Percentiles rank a stretch among this genome's conserved stretches.
These are phyloP conservation scores for Nemania sp. DNA, from an alignment of 2,329 filamentous ascomycete genomes.

Conservation along the genomic window DNA sequence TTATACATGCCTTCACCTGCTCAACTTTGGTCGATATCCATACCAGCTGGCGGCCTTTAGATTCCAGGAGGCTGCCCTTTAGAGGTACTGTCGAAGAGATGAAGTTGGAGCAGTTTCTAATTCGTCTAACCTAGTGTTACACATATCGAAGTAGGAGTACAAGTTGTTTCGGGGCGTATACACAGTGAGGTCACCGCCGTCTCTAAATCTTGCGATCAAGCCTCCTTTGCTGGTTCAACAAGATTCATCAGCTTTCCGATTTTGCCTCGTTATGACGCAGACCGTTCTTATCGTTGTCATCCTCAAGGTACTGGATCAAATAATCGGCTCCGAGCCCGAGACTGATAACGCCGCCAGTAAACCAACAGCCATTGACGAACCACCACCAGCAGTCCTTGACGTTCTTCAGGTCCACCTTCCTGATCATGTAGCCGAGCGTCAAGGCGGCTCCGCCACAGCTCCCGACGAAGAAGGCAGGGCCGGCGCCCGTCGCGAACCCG, in stretches of 20 bases:
- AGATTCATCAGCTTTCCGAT: slow-evolving; percentile 1
- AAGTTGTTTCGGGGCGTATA: background rate
- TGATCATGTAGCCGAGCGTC: slow-evolving; percentile 69
- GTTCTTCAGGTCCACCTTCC: slow-evolving; percentile 66
- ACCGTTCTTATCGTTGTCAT: slow-evolving; percentile 36
- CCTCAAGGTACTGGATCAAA: slow-evolving; percentile 51
- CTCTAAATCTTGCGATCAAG: background rate
- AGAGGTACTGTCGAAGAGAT: background rate
- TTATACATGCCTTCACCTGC: too few species aligned
- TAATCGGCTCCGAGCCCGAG: slow-evolving; percentile 65
- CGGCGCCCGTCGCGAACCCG: slow-evolving; percentile 68
- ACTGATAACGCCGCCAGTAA: slow-evolving; percentile 67
- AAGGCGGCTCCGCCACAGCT: slow-evolving; percentile 68
- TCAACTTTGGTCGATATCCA: too few species aligned
- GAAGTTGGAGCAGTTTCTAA: background rate
- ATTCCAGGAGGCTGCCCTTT: background rate
- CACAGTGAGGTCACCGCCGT: too few species aligned
- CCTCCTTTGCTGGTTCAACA: background rate
- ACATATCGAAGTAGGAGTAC: slow-evolving; percentile 3
- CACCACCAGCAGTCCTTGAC: slow-evolving; percentile 76
- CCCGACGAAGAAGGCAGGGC: slow-evolving; percentile 69
- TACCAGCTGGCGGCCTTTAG: background rate
- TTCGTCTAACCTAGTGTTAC: background rate
- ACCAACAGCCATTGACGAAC: slow-evolving; percentile 73
- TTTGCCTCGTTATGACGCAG: background rate